These are phyloP conservation scores for Podila horticola DNA, from an alignment of 192 early-diverging fungal species.

Conservation along the genomic window DNA sequence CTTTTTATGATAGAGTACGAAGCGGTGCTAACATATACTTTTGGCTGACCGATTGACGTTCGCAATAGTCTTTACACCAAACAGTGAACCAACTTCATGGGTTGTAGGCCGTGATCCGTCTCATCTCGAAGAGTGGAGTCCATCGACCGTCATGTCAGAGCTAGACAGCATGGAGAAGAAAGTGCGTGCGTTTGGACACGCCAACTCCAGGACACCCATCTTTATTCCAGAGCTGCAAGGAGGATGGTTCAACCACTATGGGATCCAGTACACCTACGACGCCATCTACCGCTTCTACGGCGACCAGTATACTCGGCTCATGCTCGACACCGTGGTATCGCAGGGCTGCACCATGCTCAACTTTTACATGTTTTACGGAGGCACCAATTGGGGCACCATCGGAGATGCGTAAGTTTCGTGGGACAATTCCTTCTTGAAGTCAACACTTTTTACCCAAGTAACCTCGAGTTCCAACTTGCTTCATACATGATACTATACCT, in stretches of 20 bases:
- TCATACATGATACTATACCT: neutral
- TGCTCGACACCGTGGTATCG: constrained; percentile 70
- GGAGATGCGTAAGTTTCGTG: constrained; percentile 67
- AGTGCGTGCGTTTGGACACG: constrained; percentile 75
- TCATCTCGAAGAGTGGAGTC: constrained; percentile 68
- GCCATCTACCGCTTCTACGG: constrained; percentile 77
- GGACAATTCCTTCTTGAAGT: too few relatives aligned
- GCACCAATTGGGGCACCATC: constrained; percentile 83
- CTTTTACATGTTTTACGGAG: constrained; percentile 82
- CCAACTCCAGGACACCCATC: constrained; percentile 70
- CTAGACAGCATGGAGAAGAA: constrained; percentile 73
- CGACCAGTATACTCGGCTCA: constrained; percentile 68
- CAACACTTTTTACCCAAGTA: too few relatives aligned
- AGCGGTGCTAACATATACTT: too few relatives aligned
- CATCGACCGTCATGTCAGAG: constrained; percentile 54
- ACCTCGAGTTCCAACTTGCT: too few relatives aligned
- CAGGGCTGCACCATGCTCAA: constrained; percentile 73
- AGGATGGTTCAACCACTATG: constrained; percentile 84
- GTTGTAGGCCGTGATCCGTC: constrained; percentile 36
- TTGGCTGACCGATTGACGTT: neutral
- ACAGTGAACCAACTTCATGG: constrained; percentile 63
- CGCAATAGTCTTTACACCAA: constrained; percentile 66
- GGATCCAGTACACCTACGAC: constrained; percentile 70
- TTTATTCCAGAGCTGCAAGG: constrained; percentile 84
- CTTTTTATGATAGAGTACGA: too few relatives aligned